Evolutionary conservation across 148 eudicot genomes (phyloP), one percentile per base, ranked within the genome.

Genomic region (Fagopyrum esculentum): DNA sequence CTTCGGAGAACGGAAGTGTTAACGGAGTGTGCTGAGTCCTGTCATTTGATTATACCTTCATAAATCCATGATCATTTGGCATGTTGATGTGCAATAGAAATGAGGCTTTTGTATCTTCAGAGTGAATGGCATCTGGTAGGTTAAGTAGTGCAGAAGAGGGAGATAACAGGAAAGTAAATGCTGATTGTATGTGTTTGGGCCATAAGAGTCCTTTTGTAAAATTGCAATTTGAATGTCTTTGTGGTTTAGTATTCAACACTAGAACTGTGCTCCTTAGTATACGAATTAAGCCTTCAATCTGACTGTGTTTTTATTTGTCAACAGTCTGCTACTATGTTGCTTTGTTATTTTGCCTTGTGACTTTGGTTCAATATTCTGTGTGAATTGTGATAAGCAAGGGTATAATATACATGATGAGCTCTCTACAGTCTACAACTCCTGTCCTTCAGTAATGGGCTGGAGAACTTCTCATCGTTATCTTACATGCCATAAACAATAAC

Each of bases 211-310:
- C 68, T 61, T 40, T 40, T 66, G 47, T 66, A 35, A 45, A 64
- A 35, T 40, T 66, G 43, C 22, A 66, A 66, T 19, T 66, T 66
- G 71, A 66, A 57, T 8, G 63, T 57, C 63, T 57, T 57, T 57
- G 35, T 57, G 19, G 29, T 57, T 22, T 66, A 66, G 7, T 66
- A 40, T 11, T 66, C 19, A 12, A 43, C 40, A 15, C 44, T 61
- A 29, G 29, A 61, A 61, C 30, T 61, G 44, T 29, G 68, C 68
- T 17, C 19, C 9, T 11, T 63, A 30, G 69, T 61, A 61, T 9
- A 29, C 44, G 35, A 30, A 56, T 56, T 6, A 29, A 61, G 16
- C 44, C 30, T 30, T 30, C 5, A 61, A 30, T 61, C 4, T 10
- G 29, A 44, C 44, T 12, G 44, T 29, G 69, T 30, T 29, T 29